Conservation (phyloP, 768 basidiomycete species). For the Leccinum subgranulosum region DNA sequence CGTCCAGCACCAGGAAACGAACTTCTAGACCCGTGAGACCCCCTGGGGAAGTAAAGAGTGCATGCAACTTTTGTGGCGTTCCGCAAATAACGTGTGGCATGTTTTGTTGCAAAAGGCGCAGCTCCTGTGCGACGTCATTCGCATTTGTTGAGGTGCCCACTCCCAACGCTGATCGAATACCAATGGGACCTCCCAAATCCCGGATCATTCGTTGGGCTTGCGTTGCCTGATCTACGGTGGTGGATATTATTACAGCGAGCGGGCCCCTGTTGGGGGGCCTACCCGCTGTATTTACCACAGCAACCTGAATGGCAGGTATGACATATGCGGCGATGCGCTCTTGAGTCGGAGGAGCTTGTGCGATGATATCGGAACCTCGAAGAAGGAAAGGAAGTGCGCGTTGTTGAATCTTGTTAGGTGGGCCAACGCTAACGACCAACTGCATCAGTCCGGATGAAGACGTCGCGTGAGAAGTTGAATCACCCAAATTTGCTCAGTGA, state of each 20-base stretch:
- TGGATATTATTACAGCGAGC: conserved; percentile 90
- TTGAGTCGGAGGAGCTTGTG: conserved; percentile 97
- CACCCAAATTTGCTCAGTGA: conserved; percentile 94
- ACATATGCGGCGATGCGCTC: conserved; percentile 98
- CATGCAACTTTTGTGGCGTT: conserved; percentile 94
- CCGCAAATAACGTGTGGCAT: conserved; percentile 96
- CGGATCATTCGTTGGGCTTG: conserved; percentile 96
- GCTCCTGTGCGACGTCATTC: conserved; percentile 66
- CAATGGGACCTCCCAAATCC: conserved; percentile 90
- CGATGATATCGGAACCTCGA: conserved; percentile 93
- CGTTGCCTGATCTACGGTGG: conserved; percentile 97
- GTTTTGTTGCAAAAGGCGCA: conserved; percentile 82
- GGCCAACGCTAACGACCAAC: conserved; percentile 68
- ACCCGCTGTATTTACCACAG: conserved; percentile 58
- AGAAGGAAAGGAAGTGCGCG: conserved; percentile 94
- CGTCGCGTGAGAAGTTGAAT: conserved; percentile 29
- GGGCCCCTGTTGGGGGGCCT: conserved; percentile 67
- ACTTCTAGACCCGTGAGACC: conserved; percentile 82
- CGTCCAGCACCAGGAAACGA: conserved; percentile 91
- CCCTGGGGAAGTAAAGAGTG: conserved; percentile 79
- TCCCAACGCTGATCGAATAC: conserved; percentile 85
- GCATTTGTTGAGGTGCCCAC: conserved; percentile 70
- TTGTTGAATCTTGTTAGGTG: conserved; percentile 98
- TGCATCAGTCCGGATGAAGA: conserved; percentile 15
- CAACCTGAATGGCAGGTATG: conserved; percentile 84